These are phyloP conservation scores for Umbelopsis vinacea DNA, from an alignment of 192 early-diverging fungal species.

Conservation along the genomic window DNA sequence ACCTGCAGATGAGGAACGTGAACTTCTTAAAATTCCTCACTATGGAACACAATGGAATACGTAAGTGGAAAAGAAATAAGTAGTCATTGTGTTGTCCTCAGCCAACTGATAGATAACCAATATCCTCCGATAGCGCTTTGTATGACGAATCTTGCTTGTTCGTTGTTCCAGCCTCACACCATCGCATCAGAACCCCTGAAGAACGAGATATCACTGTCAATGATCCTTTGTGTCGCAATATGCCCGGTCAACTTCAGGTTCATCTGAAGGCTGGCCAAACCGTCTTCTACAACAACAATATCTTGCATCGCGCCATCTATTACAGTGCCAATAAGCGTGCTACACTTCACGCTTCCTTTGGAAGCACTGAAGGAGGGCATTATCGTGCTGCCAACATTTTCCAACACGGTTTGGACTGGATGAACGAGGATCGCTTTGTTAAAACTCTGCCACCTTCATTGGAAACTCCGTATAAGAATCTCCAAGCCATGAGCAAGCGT, in stretches of 20 bases:
- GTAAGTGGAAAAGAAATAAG: constrained; percentile 12
- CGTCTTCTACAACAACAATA: constrained; percentile 60
- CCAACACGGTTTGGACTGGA: constrained; percentile 56
- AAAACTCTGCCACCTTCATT: constrained; percentile 42
- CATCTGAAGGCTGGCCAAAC: constrained; percentile 51
- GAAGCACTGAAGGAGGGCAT: constrained; percentile 49
- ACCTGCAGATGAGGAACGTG: constrained; percentile 41
- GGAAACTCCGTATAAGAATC: constrained; percentile 41
- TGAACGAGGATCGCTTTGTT: constrained; percentile 43
- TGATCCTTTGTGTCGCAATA: constrained; percentile 45
- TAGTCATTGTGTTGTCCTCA: neutral
- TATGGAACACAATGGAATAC: constrained; percentile 61
- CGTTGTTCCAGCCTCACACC: constrained; percentile 50
- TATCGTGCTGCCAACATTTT: constrained; percentile 51
- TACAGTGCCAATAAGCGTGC: constrained; percentile 40
- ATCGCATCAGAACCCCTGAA: constrained; percentile 44
- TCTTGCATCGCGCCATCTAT: constrained; percentile 54
- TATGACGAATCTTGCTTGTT: constrained; percentile 53
- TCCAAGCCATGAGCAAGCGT: constrained; percentile 36
- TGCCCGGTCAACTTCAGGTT: constrained; percentile 48
- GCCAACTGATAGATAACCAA: neutral
- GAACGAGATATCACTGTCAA: constrained; percentile 50
- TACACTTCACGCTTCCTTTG: constrained; percentile 54
- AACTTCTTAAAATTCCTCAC: constrained; percentile 47
- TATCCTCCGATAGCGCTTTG: constrained; percentile 36